Conservation (phyloP, 257 asterid genomes). For the Mitragyna speciosa region DNA sequence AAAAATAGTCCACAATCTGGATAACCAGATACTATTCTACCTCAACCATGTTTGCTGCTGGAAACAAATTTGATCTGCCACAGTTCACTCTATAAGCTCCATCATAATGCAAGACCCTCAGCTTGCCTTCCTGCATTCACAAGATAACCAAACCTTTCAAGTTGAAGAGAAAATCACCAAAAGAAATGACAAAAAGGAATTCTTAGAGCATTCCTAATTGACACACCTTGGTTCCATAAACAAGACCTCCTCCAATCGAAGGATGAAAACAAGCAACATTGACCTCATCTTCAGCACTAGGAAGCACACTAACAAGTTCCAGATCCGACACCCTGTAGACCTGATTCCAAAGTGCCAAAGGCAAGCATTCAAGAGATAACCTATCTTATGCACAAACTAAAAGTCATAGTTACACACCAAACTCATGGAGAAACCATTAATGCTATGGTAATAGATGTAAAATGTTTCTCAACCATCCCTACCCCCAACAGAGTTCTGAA, state of each 20-base stretch:
- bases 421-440: not conserved
- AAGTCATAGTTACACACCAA: not conserved
- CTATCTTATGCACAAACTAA: too few species aligned
- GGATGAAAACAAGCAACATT: slow-evolving; percentile 98
- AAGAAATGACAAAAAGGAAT: slow-evolving; percentile 3
- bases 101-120: slow-evolving; percentile 76
- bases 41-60: slow-evolving; percentile 63
- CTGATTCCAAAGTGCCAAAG: slow-evolving; percentile 1
- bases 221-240: slow-evolving; percentile 89
- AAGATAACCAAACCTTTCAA: not conserved
- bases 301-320: slow-evolving; percentile 69
- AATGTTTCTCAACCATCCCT: not conserved
- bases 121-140: slow-evolving; percentile 79
- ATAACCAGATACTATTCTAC: slow-evolving; percentile 30
- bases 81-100: slow-evolving; percentile 48
- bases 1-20: not conserved
- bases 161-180: slow-evolving; percentile 16
- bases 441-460: not conserved
- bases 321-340: slow-evolving; percentile 16
- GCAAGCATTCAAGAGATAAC: not conserved
- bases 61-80: slow-evolving; percentile 35
- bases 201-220: slow-evolving; percentile 4
- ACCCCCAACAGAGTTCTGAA: not conserved
- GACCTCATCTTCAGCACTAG: slow-evolving; percentile 97
- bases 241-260: slow-evolving; percentile 88